phyloP scores from a whole-genome alignment of 495 filamentous ascomycete species.

The Articulospora tetracladia region DNA sequence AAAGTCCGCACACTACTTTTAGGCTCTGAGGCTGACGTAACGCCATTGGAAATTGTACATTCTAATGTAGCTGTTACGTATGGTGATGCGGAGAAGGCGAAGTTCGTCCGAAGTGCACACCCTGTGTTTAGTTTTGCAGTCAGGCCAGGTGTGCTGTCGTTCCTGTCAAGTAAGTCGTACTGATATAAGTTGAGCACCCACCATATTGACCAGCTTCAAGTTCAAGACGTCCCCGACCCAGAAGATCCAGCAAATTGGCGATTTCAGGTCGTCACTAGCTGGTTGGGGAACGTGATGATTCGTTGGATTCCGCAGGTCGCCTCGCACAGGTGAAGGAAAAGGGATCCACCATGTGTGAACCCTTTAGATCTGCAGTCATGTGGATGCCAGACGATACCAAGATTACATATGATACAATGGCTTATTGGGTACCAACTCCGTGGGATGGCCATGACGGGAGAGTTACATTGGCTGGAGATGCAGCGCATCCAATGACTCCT shows the following conservation, averaged over 20 bases:
- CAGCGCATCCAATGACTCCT: slow-evolving; percentile 59
- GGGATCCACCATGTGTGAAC: slow-evolving; percentile 32
- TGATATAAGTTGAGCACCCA: background rate
- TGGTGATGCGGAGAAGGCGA: slow-evolving; percentile 11
- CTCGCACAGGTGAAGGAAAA: slow-evolving; percentile 36
- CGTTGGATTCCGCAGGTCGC: slow-evolving; percentile 25
- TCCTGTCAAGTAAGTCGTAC: slow-evolving; percentile 12
- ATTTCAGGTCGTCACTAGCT: slow-evolving; percentile 23
- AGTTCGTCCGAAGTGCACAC: slow-evolving; percentile 13
- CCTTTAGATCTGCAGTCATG: slow-evolving; percentile 35
- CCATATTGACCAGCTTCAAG: slow-evolving; percentile 1
- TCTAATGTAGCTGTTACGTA: slow-evolving; percentile 16
- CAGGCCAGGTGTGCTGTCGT: slow-evolving; percentile 11
- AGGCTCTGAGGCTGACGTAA: slow-evolving; percentile 11
- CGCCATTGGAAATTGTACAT: slow-evolving; percentile 15
- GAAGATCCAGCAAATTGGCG: slow-evolving; percentile 41
- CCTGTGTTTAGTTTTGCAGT: slow-evolving; percentile 16
- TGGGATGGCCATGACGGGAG: slow-evolving; percentile 47
- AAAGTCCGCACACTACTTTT: slow-evolving; percentile 13
- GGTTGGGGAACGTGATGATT: slow-evolving; percentile 16
- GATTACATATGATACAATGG: slow-evolving; percentile 33
- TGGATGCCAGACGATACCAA: slow-evolving; percentile 41
- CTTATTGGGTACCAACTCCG: slow-evolving; percentile 35
- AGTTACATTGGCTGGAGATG: slow-evolving; percentile 55
- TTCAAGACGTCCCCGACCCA: slow-evolving; percentile 28